A percentile compares a stretch with the other conserved stretches of the same genome.
Conservation (phyloP, 1,284 basidiomycete genomes). For the Fomitopsis betulina region DNA sequence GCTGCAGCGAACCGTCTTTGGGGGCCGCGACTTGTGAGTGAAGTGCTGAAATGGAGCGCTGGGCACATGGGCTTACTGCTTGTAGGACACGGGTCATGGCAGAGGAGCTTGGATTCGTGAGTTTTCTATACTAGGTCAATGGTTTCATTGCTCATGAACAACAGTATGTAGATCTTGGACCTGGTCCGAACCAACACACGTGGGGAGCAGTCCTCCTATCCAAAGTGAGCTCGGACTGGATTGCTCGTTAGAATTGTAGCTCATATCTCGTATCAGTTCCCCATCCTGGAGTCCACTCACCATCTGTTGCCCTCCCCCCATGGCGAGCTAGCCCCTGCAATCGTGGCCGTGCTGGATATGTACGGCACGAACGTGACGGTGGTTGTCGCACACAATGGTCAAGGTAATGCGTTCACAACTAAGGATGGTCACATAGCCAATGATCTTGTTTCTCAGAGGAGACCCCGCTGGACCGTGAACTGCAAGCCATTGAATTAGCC, state of each 20-base stretch:
- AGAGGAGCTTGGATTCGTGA: conserved; percentile 81
- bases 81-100: conserved; percentile 68
- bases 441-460: conserved; percentile 52
- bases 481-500: conserved; percentile 83
- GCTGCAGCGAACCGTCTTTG: conserved; percentile 76
- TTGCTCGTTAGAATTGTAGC: not conserved
- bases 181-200: conserved; percentile 86
- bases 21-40: conserved; percentile 81
- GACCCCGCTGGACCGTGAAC: conserved; percentile 81
- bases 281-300: conserved; percentile 87
- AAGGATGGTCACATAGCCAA: not conserved
- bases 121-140: conserved; percentile 18
- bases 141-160: conserved; percentile 6
- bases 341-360: conserved; percentile 84
- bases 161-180: conserved; percentile 79
- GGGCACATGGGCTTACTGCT: not conserved
- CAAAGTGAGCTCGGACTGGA: conserved; percentile 46
- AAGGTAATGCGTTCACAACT: conserved; percentile 45
- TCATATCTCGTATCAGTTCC: conserved; percentile 50
- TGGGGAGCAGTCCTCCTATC: conserved; percentile 87
- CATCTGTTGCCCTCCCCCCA: conserved; percentile 86
- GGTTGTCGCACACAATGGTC: conserved; percentile 89
- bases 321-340: conserved; percentile 90
- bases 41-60: not conserved
- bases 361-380: conserved; percentile 81